Conservation (phyloP, 345 rosid species). For the Bruguiera sexangula region DNA sequence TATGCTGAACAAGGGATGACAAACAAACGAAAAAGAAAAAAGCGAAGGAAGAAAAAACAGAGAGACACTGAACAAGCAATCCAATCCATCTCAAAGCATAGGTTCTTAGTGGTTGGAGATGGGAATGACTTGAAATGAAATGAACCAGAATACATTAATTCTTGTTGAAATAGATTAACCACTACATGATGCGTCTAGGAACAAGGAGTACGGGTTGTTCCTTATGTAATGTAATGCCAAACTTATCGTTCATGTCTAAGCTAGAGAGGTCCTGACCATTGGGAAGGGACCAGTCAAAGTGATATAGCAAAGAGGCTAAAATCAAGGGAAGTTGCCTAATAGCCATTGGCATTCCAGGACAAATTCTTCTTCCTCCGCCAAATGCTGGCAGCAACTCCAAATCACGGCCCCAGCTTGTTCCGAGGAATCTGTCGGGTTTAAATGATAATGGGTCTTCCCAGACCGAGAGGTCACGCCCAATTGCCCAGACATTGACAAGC, state of each 20-base stretch:
- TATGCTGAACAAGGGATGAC: too few relatives aligned
- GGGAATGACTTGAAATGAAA: too few relatives aligned
- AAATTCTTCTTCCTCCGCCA: constrained; percentile 20
- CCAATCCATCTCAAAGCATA: too few relatives aligned
- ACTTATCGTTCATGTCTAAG: constrained; percentile 8
- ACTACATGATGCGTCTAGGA: not conserved
- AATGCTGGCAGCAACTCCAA: constrained; percentile 12
- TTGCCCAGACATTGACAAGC: constrained; percentile 21
- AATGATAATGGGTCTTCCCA: constrained; percentile 21
- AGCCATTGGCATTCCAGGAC: constrained; percentile 20
- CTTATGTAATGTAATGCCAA: constrained; percentile 9
- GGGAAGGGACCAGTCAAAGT: constrained; percentile 20
- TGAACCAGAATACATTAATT: too few relatives aligned
- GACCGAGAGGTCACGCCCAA: constrained; percentile 3
- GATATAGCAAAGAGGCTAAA: constrained; percentile 9
- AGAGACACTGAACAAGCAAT: too few relatives aligned
- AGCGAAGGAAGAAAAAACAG: too few relatives aligned
- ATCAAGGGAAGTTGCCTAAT: constrained; percentile 1
- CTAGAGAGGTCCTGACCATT: constrained; percentile 1
- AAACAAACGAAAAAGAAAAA: too few relatives aligned
- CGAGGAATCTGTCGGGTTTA: constrained; percentile 19
- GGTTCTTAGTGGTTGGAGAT: too few relatives aligned
- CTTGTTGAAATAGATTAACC: too few relatives aligned
- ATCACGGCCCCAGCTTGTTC: not conserved
- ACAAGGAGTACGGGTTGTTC: not conserved